phyloP scores from a whole-genome alignment of 768 basidiomycete species.

The Lactarius quietus region DNA sequence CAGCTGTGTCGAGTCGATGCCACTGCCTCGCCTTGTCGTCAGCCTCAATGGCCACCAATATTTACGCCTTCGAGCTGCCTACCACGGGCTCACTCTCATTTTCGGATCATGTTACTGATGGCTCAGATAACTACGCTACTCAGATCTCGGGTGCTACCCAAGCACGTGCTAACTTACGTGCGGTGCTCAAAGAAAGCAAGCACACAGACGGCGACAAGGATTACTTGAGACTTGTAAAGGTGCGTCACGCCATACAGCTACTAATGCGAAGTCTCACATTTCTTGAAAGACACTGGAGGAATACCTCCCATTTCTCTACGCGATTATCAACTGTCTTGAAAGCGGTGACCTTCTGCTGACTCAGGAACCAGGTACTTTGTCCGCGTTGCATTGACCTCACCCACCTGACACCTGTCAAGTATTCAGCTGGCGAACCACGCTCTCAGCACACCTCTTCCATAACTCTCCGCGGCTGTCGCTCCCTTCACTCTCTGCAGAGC shows the following conservation, averaged over 20 bases:
- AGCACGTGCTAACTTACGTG: slow-evolving; percentile 73
- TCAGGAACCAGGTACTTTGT: slow-evolving; percentile 67
- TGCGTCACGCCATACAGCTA: slow-evolving; percentile 34
- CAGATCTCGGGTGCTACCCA: slow-evolving; percentile 73
- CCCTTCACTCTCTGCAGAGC: slow-evolving; percentile 73
- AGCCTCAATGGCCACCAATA: slow-evolving; percentile 33
- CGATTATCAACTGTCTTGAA: slow-evolving; percentile 65
- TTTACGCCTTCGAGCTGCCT: slow-evolving; percentile 76
- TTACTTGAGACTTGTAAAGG: slow-evolving; percentile 80
- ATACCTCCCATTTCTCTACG: slow-evolving; percentile 80
- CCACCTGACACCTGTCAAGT: slow-evolving; percentile 40
- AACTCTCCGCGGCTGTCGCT: slow-evolving; percentile 47
- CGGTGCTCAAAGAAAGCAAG: slow-evolving; percentile 75
- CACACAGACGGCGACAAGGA: slow-evolving; percentile 76
- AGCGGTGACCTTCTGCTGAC: slow-evolving; percentile 67
- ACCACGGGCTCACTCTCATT: slow-evolving; percentile 83
- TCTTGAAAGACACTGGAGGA: slow-evolving; percentile 63
- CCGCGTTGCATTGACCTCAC: background rate
- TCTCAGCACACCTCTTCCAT: slow-evolving; percentile 26
- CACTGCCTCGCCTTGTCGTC: background rate
- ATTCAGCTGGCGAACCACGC: slow-evolving; percentile 81
- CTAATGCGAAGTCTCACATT: background rate
- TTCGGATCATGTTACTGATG: slow-evolving; percentile 64
- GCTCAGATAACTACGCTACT: slow-evolving; percentile 48
- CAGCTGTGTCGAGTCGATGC: background rate